Evolutionary conservation across 176 grass and related monocot genomes (phyloP), one percentile per base, ranked within the genome.

Genomic region (Ananas comosus): DNA sequence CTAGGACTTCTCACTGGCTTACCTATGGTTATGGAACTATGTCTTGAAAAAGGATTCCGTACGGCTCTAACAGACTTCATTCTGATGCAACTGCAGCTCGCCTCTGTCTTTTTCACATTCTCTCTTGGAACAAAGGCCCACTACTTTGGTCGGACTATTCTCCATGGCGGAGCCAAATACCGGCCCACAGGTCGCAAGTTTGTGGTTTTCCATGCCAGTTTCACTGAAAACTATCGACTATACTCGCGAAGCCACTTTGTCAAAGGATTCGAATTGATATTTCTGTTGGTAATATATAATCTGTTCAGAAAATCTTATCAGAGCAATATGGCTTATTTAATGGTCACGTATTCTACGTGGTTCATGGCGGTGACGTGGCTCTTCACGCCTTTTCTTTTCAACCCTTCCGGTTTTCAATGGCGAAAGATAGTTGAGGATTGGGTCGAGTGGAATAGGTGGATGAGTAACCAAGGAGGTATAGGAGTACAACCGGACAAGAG

Each of bases 81-180:
- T 63, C 93, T 96, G 53, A 96, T 96, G 89, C 86, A 96, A 79
- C 66, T 96, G 79, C 92, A 96, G 71, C 70, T 90, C 33, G 88
- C 92, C 63, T 96, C 92, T 58, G 79, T 96, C 76, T 96, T 96
- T 73, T 96, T 96, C 79, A 96, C 92, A 11, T 96, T 96, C 58
- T 92, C 92, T 58, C 92, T 96, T 49, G 92, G 92, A 87, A 96
- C 92, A 65, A 96, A 96, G 76, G 81, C 88, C 28, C 92, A 96
- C 65, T 85, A 89, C 72, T 96, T 92, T 65, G 92, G 88, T 11
- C 86, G 88, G 79, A 96, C 88, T 48, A 87, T 96, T 83, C 83
- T 96, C 22, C 92, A 96, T 76, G 92, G 92, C 64, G 92, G 88
- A 16, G 88, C 92, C 51, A 96, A 89, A 68, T 89, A 96, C 51